Evolutionary conservation across 2,329 filamentous ascomycete genomes (phyloP).

Genomic region (Cercospora zeina): DNA sequence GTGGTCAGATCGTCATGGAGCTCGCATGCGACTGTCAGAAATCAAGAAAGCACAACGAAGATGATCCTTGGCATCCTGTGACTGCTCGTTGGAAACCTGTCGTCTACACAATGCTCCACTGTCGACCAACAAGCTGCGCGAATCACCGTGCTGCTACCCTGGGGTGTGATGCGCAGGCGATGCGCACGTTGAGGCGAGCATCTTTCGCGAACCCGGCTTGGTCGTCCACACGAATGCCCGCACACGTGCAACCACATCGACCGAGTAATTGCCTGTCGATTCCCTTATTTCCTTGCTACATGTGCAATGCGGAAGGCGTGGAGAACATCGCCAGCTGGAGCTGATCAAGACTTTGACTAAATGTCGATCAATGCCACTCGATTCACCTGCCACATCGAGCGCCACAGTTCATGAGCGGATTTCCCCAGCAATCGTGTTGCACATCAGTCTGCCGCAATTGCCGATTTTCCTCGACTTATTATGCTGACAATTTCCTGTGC

Average conservation of each 20-base stretch:
- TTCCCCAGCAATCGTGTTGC: not conserved
- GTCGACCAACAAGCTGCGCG: constrained; percentile 8
- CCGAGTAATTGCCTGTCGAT: not conserved
- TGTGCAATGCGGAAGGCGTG: not conserved
- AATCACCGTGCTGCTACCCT: constrained; percentile 10
- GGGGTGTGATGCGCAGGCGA: not conserved
- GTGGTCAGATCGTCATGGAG: constrained; percentile 16
- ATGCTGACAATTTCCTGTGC: not conserved
- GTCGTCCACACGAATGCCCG: not conserved
- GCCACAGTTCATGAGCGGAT: not conserved
- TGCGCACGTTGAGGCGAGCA: constrained; percentile 11
- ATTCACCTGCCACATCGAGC: constrained; percentile 6
- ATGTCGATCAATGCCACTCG: constrained; percentile 6
- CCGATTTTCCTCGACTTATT: not conserved
- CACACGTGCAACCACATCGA: not conserved
- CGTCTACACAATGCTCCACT: constrained; percentile 11
- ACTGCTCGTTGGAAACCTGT: constrained; percentile 8
- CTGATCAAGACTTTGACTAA: not conserved
- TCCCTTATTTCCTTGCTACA: not conserved
- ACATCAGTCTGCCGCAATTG: not conserved
- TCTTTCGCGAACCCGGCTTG: constrained; percentile 6
- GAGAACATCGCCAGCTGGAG: not conserved
- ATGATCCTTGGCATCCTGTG: not conserved
- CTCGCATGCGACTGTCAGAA: constrained; percentile 4
- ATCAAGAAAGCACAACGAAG: constrained; percentile 3